A percentile compares a stretch with the other conserved stretches of the same genome.
phyloP scores from a whole-genome alignment of 768 basidiomycete species.

The Vararia minispora region DNA sequence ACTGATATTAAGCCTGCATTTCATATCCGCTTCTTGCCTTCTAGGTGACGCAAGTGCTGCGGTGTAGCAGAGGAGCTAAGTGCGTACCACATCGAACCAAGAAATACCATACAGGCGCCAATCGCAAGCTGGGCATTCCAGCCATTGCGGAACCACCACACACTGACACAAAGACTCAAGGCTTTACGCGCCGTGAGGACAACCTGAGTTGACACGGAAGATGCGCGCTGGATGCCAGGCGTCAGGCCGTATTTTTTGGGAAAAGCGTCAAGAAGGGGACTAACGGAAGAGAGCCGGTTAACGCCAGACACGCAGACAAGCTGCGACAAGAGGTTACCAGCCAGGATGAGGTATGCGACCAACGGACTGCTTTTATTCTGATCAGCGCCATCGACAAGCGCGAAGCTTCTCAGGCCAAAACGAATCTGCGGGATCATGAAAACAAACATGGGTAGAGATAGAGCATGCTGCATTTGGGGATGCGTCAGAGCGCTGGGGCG shows the following conservation, averaged over 20 bases:
- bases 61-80: no score
- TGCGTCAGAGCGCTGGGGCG: background rate
- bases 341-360: conserved; percentile 45
- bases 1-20: no score
- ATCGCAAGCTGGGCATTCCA: conserved; percentile 53
- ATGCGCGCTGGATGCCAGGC: conserved; percentile 40
- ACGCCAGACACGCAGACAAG: conserved; percentile 78
- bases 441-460: conserved; percentile 69
- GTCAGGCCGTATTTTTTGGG: background rate
- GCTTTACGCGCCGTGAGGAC: conserved; percentile 76
- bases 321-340: conserved; percentile 59
- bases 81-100: conserved; percentile 51
- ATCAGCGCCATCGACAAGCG: conserved; percentile 21
- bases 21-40: no score
- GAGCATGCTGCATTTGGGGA: conserved; percentile 42
- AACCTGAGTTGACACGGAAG: conserved; percentile 73
- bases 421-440: conserved; percentile 48
- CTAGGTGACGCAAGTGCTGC: no score
- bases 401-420: conserved; percentile 41
- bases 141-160: conserved; percentile 75
- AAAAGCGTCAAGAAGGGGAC: conserved; percentile 22
- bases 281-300: conserved; percentile 67
- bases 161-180: conserved; percentile 65
- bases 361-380: no score
- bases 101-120: conserved; percentile 68